Conservation (phyloP, 345 rosid genomes). For the Brassica nigra region DNA sequence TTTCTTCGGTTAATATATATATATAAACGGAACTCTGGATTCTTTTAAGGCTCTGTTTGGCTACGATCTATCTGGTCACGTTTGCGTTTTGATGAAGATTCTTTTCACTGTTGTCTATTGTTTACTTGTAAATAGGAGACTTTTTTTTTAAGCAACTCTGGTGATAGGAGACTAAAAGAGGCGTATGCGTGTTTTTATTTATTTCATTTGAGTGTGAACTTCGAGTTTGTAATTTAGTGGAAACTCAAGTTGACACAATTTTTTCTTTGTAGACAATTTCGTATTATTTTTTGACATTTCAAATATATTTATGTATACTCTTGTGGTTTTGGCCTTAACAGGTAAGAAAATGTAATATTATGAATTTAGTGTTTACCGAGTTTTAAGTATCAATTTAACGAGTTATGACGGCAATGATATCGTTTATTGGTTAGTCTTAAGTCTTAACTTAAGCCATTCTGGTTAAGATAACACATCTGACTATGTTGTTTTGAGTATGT, state of each 20-base stretch:
- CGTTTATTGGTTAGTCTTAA: background rate
- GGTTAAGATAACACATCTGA: background rate
- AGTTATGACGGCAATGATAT: too few species aligned
- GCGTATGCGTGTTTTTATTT: background rate
- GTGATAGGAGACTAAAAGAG: background rate
- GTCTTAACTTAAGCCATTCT: background rate
- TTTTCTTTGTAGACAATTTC: background rate
- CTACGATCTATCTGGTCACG: background rate
- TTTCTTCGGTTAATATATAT: background rate
- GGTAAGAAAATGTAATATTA: too few species aligned
- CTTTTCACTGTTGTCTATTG: slow-evolving; percentile 20
- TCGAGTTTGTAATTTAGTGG: background rate
- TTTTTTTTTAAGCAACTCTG: too few species aligned
- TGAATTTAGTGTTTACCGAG: too few species aligned
- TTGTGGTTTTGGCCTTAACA: too few species aligned
- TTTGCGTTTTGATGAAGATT: slow-evolving; percentile 34
- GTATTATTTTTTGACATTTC: too few species aligned
- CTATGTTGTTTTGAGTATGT: background rate
- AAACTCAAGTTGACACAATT: background rate
- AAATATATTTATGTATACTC: background rate
- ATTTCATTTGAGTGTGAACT: too few species aligned
- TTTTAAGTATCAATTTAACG: too few species aligned
- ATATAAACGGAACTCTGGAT: background rate
- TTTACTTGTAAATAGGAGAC: slow-evolving; percentile 11
- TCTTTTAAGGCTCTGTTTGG: slow-evolving; percentile 24